Conservation (phyloP, 2,329 filamentous ascomycete species). For the Ascochyta lentis region DNA sequence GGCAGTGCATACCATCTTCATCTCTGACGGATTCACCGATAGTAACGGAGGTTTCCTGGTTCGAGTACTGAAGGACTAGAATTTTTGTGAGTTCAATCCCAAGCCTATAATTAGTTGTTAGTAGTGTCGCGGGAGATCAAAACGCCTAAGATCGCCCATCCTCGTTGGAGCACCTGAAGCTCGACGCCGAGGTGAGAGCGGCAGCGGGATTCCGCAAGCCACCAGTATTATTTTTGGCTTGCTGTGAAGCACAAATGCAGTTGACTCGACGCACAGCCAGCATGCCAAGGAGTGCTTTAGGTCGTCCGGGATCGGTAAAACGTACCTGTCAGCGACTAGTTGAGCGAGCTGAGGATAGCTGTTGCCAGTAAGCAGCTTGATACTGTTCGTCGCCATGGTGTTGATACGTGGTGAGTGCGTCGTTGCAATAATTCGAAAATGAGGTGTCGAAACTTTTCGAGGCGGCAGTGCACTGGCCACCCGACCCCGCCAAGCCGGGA, state of each 20-base stretch:
- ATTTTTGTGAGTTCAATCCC: conserved; percentile 81
- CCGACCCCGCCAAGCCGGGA: conserved; percentile 10
- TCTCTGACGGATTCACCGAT: conserved; percentile 96
- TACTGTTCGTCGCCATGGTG: conserved; percentile 73
- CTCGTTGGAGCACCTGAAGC: conserved; percentile 61
- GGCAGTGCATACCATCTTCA: conserved; percentile 74
- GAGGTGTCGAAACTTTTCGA: conserved; percentile 28
- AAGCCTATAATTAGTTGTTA: conserved; percentile 59
- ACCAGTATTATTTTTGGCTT: background rate
- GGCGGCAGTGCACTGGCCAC: conserved; percentile 20
- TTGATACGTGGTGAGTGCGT: conserved; percentile 22
- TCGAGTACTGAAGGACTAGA: conserved; percentile 83
- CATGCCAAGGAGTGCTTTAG: conserved; percentile 18
- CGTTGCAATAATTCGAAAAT: conserved; percentile 19
- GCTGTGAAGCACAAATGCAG: conserved; percentile 4
- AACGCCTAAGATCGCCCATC: conserved; percentile 68
- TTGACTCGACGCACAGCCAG: background rate
- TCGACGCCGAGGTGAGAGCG: background rate
- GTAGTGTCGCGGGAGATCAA: conserved; percentile 13
- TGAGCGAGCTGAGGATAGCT: conserved; percentile 76
- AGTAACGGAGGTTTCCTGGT: conserved; percentile 87
- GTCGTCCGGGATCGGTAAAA: conserved; percentile 17
- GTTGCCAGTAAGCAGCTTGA: conserved; percentile 77
- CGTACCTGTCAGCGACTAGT: conserved; percentile 70
- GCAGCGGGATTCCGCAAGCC: background rate